Conservation (phyloP, 1,284 basidiomycete species). For the Coniferiporia weirii region DNA sequence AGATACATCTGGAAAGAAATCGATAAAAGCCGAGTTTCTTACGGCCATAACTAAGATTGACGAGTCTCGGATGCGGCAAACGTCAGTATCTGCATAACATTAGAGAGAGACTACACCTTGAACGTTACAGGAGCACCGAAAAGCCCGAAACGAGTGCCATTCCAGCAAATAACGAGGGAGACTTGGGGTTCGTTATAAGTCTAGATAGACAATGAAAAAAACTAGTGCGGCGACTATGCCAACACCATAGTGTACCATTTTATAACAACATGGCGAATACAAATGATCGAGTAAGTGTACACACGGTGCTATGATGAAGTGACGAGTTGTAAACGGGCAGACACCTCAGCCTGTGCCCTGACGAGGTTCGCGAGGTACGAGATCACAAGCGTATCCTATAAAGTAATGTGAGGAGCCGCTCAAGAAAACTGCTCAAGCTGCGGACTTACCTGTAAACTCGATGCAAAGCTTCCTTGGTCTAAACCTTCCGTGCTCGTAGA, state of each 20-base stretch:
- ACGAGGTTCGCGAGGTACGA: conserved; percentile 95
- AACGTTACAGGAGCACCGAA: no score
- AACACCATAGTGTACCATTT: background rate
- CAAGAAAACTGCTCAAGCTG: background rate
- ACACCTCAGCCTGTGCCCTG: conserved; percentile 91
- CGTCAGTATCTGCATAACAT: no score
- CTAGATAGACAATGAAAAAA: background rate
- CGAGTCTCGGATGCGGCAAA: no score
- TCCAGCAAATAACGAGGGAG: background rate
- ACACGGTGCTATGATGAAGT: conserved; percentile 20
- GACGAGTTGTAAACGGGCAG: conserved; percentile 82
- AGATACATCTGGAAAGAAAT: no score
- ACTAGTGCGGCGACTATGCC: background rate
- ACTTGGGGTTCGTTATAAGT: background rate
- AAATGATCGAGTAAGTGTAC: background rate
- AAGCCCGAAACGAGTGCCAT: background rate
- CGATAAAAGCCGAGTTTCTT: no score
- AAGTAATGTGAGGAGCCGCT: conserved; percentile 17
- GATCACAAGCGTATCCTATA: conserved; percentile 88
- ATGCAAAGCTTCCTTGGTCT: conserved; percentile 73
- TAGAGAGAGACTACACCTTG: no score
- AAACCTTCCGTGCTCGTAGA: conserved; percentile 60
- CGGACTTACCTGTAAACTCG: conserved; percentile 59
- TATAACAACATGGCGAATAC: background rate
- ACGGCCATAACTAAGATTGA: no score